phyloP scores from a whole-genome alignment of 2,329 filamentous ascomycete genomes.

The Ceratocystis cubensis region DNA sequence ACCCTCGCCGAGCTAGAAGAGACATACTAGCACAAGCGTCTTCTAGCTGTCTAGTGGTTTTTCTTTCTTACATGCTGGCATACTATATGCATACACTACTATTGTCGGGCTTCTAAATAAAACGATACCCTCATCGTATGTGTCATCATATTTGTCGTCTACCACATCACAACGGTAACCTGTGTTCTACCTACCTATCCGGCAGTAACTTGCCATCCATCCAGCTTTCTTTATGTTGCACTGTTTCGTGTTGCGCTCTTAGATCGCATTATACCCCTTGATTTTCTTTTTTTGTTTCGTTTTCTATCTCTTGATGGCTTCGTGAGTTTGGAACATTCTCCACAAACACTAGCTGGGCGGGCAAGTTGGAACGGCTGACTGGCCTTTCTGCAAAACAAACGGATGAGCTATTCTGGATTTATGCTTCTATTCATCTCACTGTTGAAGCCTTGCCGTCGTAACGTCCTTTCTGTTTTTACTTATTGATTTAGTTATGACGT shows the following conservation, averaged over 20 bases:
- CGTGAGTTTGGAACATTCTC: background rate
- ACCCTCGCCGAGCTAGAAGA: constrained; percentile 41
- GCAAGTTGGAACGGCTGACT: background rate
- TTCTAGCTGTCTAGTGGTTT: constrained; percentile 15
- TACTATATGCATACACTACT: too few species aligned
- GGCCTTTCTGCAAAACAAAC: background rate
- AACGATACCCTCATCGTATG: too few species aligned
- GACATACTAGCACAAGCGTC: constrained; percentile 34
- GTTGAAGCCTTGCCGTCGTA: too few species aligned
- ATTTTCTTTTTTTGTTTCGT: constrained; percentile 12
- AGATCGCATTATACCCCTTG: constrained; percentile 18
- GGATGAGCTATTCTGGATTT: background rate
- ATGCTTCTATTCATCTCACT: too few species aligned
- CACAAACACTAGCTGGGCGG: background rate
- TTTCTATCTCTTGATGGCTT: constrained; percentile 5
- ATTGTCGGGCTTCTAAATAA: too few species aligned
- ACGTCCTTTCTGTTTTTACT: constrained; percentile 1
- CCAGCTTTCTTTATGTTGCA: constrained; percentile 12
- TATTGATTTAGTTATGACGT: constrained; percentile 10
- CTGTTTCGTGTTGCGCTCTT: constrained; percentile 13
- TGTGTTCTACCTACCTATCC: constrained; percentile 6
- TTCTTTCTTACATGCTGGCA: background rate
- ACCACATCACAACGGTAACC: background rate
- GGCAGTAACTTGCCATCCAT: background rate
- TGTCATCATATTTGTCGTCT: too few species aligned